These are phyloP conservation scores for Allantophomopsis cytisporea DNA, from an alignment of 2,329 filamentous ascomycete species.

Conservation along the genomic window DNA sequence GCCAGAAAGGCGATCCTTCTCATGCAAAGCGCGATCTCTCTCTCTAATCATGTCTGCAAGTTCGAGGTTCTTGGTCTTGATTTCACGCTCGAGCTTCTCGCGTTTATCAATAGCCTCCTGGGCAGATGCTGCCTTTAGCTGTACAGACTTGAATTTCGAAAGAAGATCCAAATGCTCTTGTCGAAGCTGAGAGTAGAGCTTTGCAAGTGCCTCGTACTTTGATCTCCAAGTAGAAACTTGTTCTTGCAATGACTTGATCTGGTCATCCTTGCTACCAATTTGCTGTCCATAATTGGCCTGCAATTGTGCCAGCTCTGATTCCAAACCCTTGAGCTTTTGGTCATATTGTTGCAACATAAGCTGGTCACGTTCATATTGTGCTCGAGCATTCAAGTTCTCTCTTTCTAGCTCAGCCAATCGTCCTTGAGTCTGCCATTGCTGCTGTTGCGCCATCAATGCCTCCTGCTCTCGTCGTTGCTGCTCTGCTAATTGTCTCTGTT, in stretches of 20 bases:
- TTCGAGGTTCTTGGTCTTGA: slow-evolving; percentile 99
- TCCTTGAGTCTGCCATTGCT: slow-evolving; percentile 86
- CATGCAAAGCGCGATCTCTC: slow-evolving; percentile 82
- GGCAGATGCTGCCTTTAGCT: slow-evolving; percentile 90
- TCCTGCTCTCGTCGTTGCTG: slow-evolving; percentile 87
- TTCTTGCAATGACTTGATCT: slow-evolving; percentile 84
- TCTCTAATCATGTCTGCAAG: slow-evolving; percentile 97
- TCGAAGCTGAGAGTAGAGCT: slow-evolving; percentile 90
- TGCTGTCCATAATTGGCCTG: slow-evolving; percentile 78
- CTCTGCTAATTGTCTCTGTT: slow-evolving; percentile 75
- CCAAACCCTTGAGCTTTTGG: slow-evolving; percentile 81
- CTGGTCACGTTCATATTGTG: slow-evolving; percentile 95
- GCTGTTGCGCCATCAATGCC: slow-evolving; percentile 76
- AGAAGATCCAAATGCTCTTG: slow-evolving; percentile 90
- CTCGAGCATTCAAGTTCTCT: slow-evolving; percentile 85
- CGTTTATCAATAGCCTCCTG: slow-evolving; percentile 92
- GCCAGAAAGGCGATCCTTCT: slow-evolving; percentile 77
- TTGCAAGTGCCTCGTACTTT: slow-evolving; percentile 93
- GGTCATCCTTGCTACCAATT: slow-evolving; percentile 80
- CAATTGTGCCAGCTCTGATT: slow-evolving; percentile 73
- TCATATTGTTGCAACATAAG: slow-evolving; percentile 96
- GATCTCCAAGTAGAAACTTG: slow-evolving; percentile 96
- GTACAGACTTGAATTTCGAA: slow-evolving; percentile 91
- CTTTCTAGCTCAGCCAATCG: slow-evolving; percentile 90
- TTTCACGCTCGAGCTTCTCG: slow-evolving; percentile 90